phyloP scores from a whole-genome alignment of 2,329 filamentous ascomycete species.

The Bipolaris victoriae region DNA sequence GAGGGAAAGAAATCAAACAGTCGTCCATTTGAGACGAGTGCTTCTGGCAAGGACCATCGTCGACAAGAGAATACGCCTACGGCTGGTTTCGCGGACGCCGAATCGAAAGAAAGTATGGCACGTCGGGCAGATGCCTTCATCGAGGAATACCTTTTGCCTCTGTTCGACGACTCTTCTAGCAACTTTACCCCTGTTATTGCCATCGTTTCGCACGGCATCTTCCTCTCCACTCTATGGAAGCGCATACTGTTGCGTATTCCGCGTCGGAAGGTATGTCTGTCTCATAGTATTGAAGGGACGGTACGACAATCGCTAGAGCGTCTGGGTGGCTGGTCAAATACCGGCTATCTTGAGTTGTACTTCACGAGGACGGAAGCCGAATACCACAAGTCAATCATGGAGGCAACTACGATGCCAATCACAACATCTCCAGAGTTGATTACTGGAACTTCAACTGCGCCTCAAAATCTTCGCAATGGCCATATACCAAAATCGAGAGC shows the following conservation, averaged over 20 bases:
- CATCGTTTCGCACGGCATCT: slow-evolving; percentile 82
- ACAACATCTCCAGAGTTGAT: background rate
- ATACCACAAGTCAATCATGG: background rate
- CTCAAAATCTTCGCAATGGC: slow-evolving; percentile 3
- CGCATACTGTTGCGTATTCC: slow-evolving; percentile 64
- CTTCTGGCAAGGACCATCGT: background rate
- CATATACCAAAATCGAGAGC: background rate
- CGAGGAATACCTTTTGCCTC: slow-evolving; percentile 64
- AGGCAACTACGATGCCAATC: background rate
- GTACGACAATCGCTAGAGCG: slow-evolving; percentile 56
- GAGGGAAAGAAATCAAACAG: slow-evolving; percentile 67
- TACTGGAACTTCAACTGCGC: slow-evolving; percentile 2
- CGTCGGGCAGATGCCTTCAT: slow-evolving; percentile 70
- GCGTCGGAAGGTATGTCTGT: slow-evolving; percentile 53
- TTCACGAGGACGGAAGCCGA: slow-evolving; percentile 26
- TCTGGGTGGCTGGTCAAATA: slow-evolving; percentile 69
- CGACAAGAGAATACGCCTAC: slow-evolving; percentile 49
- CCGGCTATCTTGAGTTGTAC: slow-evolving; percentile 64
- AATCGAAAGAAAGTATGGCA: slow-evolving; percentile 72
- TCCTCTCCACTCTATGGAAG: slow-evolving; percentile 73
- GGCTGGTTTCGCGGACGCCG: slow-evolving; percentile 62
- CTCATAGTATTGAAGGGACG: slow-evolving; percentile 50
- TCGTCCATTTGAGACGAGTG: slow-evolving; percentile 43
- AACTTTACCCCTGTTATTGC: slow-evolving; percentile 57
- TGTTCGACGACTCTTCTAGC: slow-evolving; percentile 51